phyloP scores from a whole-genome alignment of 352 stramenopile genomes.

The Bremia lactucae region DNA sequence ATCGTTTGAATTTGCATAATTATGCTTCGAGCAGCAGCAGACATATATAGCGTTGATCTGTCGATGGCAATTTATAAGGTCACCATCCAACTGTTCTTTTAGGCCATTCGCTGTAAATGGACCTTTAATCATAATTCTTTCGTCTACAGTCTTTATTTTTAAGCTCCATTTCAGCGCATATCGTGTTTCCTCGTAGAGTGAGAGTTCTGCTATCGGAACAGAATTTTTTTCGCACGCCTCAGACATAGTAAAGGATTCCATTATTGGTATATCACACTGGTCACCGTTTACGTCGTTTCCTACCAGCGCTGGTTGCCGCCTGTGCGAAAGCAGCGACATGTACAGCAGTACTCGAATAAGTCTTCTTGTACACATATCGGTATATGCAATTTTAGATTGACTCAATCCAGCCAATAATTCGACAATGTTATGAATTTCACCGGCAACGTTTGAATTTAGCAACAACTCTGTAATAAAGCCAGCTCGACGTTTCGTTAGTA shows the following conservation, averaged over 20 bases:
- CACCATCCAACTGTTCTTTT: slow-evolving; percentile 43
- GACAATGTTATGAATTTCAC: slow-evolving; percentile 54
- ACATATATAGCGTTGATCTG: slow-evolving; percentile 33
- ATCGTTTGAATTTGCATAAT: slow-evolving; percentile 1
- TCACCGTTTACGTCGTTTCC: slow-evolving; percentile 9
- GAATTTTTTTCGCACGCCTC: slow-evolving; percentile 36
- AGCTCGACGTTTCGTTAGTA: slow-evolving; percentile 32
- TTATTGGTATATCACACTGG: slow-evolving; percentile 55
- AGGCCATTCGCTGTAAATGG: slow-evolving; percentile 47
- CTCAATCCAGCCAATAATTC: slow-evolving; percentile 53
- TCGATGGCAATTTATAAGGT: slow-evolving; percentile 20
- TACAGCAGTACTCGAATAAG: slow-evolving; percentile 54
- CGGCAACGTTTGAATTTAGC: slow-evolving; percentile 34
- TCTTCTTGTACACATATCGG: slow-evolving; percentile 40
- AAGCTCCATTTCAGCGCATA: slow-evolving; percentile 58
- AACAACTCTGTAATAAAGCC: slow-evolving; percentile 43
- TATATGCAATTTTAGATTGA: slow-evolving; percentile 23
- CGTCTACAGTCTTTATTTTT: slow-evolving; percentile 22
- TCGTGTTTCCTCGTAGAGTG: slow-evolving; percentile 44
- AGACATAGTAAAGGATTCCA: slow-evolving; percentile 41
- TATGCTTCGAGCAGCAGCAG: slow-evolving; percentile 53
- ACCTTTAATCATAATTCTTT: slow-evolving; percentile 18
- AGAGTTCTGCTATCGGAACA: slow-evolving; percentile 57
- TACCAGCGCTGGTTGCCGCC: slow-evolving; percentile 6
- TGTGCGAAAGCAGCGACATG: slow-evolving; percentile 51